Conservation (phyloP, 2,329 filamentous ascomycete species). For the Colletotrichum viniferum region DNA sequence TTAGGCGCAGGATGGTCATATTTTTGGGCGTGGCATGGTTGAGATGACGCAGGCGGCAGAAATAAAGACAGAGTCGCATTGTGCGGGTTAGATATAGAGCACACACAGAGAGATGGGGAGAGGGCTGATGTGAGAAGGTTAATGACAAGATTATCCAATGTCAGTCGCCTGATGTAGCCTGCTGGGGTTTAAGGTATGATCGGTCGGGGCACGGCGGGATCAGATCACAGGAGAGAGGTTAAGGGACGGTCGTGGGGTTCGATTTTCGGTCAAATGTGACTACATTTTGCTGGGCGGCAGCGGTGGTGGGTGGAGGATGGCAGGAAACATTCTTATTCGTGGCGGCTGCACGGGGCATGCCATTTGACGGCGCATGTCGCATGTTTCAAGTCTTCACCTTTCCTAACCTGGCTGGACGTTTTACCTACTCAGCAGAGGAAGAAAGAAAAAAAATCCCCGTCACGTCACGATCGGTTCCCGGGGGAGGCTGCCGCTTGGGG, state of each 20-base stretch:
- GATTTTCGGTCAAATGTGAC: not conserved
- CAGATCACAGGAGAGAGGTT: not conserved
- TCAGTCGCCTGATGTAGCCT: not conserved
- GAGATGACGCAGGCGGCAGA: not conserved
- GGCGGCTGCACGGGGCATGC: constrained; percentile 14
- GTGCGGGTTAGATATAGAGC: not conserved
- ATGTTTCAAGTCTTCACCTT: constrained; percentile 13
- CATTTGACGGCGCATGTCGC: constrained; percentile 21
- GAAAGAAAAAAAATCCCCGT: not conserved
- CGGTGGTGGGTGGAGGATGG: not conserved
- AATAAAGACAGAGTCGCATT: not conserved
- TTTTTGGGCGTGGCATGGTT: not conserved
- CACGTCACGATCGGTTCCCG: constrained; percentile 12
- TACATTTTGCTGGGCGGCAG: constrained; percentile 1
- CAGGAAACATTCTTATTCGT: constrained; percentile 12
- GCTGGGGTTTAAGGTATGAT: not conserved
- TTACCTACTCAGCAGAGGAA: not conserved
- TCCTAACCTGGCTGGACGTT: not conserved
- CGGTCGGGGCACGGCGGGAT: not conserved
- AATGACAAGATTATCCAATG: not conserved
- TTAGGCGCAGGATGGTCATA: not conserved
- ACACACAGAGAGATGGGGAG: not conserved
- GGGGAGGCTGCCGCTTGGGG: not conserved
- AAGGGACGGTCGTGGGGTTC: not conserved
- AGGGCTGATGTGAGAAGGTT: not conserved